phyloP scores from a whole-genome alignment of 371 early-diverging fungal species.

The Mortierella sp. region DNA sequence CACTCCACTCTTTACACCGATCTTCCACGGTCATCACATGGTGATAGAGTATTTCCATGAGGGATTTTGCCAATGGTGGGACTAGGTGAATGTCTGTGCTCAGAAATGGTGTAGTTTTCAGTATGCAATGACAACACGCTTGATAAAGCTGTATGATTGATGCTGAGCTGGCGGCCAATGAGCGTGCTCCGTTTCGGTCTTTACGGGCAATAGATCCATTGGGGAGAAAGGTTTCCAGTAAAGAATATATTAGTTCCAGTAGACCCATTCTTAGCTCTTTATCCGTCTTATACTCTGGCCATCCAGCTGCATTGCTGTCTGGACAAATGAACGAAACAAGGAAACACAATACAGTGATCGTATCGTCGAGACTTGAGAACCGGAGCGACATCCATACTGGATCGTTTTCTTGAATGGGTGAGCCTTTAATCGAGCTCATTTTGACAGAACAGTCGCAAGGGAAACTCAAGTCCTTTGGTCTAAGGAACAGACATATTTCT shows the following conservation, averaged over 20 bases:
- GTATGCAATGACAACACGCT: conserved; percentile 34
- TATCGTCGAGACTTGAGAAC: conserved; percentile 26
- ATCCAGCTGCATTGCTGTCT: conserved; percentile 10
- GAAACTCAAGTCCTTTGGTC: conserved; percentile 1
- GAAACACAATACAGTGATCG: conserved; percentile 19
- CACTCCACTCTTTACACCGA: conserved; percentile 36
- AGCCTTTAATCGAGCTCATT: conserved; percentile 35
- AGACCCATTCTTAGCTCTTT: conserved; percentile 18
- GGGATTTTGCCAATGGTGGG: conserved; percentile 14
- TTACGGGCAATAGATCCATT: conserved; percentile 3
- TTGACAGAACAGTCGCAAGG: conserved; percentile 26
- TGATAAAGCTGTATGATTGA: conserved; percentile 32
- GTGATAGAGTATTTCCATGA: conserved; percentile 23
- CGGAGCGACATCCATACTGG: conserved; percentile 33
- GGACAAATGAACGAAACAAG: conserved; percentile 25
- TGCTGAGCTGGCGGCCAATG: conserved; percentile 3
- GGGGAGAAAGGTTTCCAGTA: conserved; percentile 24
- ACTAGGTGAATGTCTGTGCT: conserved; percentile 1
- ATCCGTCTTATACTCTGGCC: conserved; percentile 22
- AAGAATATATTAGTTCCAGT: conserved; percentile 2
- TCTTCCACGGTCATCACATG: conserved; percentile 40
- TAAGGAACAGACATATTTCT: conserved; percentile 26
- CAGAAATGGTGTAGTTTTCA: conserved; percentile 8
- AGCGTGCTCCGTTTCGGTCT: conserved; percentile 7
- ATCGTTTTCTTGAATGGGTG: conserved; percentile 18